phyloP scores from a whole-genome alignment of 768 basidiomycete species.

The Leccinum pellstonianum region DNA sequence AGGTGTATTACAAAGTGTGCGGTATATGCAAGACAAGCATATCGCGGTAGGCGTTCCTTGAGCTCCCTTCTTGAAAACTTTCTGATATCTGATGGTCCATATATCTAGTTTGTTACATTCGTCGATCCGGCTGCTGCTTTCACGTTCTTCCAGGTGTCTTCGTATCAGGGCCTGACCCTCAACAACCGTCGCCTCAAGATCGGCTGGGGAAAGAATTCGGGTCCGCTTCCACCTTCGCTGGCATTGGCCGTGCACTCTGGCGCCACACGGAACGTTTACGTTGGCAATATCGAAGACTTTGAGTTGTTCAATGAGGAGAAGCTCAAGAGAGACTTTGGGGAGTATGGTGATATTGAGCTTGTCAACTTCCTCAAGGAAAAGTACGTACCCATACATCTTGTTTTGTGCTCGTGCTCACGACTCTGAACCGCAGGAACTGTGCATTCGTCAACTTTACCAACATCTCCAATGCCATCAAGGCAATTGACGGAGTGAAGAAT shows the following conservation, averaged over 20 bases:
- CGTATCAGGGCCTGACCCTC: constrained; percentile 83
- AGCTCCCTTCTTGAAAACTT: background rate
- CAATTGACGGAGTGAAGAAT: constrained; percentile 93
- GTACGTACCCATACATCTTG: constrained; percentile 47
- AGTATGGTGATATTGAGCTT: constrained; percentile 95
- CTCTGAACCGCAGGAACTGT: constrained; percentile 63
- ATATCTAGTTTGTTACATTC: constrained; percentile 85
- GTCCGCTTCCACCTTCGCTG: constrained; percentile 78
- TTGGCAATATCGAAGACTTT: constrained; percentile 94
- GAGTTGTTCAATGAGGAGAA: constrained; percentile 88
- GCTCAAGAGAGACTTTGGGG: constrained; percentile 89
- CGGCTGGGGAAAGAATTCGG: constrained; percentile 97
- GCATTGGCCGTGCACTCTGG: constrained; percentile 90
- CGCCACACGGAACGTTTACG: constrained; percentile 94
- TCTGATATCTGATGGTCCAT: constrained; percentile 6
- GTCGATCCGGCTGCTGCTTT: constrained; percentile 91
- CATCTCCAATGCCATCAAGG: constrained; percentile 94
- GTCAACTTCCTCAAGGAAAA: constrained; percentile 96
- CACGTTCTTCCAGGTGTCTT: constrained; percentile 92
- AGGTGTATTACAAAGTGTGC: constrained; percentile 92
- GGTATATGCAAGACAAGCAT: constrained; percentile 96
- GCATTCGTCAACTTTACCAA: constrained; percentile 97
- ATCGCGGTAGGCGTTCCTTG: constrained; percentile 68
- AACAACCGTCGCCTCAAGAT: constrained; percentile 95
- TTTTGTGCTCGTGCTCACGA: background rate